Evolutionary conservation across 164 flowering plant species (phyloP), one percentile per base, ranked within the genome.

Genomic region (Vitis riparia): DNA sequence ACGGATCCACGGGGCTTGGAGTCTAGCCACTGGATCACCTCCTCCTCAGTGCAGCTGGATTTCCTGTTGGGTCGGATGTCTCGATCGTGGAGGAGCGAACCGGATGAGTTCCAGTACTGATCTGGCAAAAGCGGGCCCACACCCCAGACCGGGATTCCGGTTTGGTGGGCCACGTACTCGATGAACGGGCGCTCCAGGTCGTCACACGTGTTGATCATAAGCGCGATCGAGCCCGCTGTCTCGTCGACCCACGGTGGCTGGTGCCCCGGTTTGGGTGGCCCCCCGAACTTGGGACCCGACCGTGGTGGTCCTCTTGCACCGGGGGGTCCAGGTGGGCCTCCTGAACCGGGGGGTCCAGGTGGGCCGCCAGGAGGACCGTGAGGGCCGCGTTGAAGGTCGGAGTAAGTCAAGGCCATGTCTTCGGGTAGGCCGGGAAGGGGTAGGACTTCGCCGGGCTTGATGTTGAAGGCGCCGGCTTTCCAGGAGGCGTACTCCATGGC

Each of bases 101-200:
- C 80, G 65, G 70, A 53, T 1, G 88, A 73, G 8, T 58, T 74
- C 90, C 91, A 91, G 59, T 76, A 89, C 48, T 78, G 70, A 8
- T 79, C 83, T 1, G 92, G 94, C 61, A 88, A 60, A 9, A 91
- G 81, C 3, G 92, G 97, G 11, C 94, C 91, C 8, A 89, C 85
- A 1, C 90, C 85, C 77, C 79, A 82, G 3, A 86, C 87, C 17
- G 91, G 90, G 50, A 73, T 77, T 3, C 77, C 79, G 0, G 74
- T 72, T 49, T 77, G 75, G 8, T 53, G 55, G 0, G 81, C 77
- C 9, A 91, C 5, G 78, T 85, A 85, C 2, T 79, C 74, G 2
- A 91, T 48, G 48, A 86, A 87, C 12, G 81, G 84, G 51, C 77
- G 68, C 68, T 88, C 94, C 3, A 89, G 79, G 55, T 79, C 88